Percentiles rank a stretch among this genome's conserved stretches.
These are phyloP conservation scores for Torulaspora franciscae DNA, from an alignment of 805 yeast genomes.

Conservation along the genomic window DNA sequence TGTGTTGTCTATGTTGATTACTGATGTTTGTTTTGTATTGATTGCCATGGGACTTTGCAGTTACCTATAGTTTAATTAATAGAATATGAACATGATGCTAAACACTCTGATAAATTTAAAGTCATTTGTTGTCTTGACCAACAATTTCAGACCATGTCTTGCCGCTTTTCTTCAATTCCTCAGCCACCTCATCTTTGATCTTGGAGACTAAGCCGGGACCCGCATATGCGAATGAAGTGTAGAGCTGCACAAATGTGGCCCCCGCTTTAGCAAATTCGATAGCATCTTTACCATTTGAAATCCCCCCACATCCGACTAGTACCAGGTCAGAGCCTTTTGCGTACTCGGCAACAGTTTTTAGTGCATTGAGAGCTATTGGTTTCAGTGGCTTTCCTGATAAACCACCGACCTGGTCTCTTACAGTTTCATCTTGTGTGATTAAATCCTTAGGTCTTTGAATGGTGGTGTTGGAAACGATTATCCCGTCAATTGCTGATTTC, in stretches of 20 bases:
- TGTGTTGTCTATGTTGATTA: slow-evolving; percentile 32
- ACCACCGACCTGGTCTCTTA: slow-evolving; percentile 70
- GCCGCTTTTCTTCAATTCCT: slow-evolving; percentile 63
- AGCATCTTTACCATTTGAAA: slow-evolving; percentile 80
- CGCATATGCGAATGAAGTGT: slow-evolving; percentile 85
- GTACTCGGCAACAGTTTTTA: slow-evolving; percentile 64
- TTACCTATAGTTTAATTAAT: slow-evolving; percentile 15
- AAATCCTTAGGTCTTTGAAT: slow-evolving; percentile 69
- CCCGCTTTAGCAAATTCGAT: slow-evolving; percentile 91
- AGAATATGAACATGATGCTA: slow-evolving; percentile 1
- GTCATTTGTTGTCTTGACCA: slow-evolving; percentile 50
- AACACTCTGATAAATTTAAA: not conserved
- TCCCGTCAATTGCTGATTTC: slow-evolving; percentile 77
- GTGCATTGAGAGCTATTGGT: slow-evolving; percentile 67
- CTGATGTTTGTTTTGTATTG: slow-evolving; percentile 34
- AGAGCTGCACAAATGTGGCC: slow-evolving; percentile 80
- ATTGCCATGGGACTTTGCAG: slow-evolving; percentile 29
- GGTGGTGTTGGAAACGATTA: slow-evolving; percentile 89
- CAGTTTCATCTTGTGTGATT: slow-evolving; percentile 42
- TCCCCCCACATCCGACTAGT: slow-evolving; percentile 92
- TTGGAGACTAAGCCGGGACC: slow-evolving; percentile 80
- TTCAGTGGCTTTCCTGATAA: slow-evolving; percentile 90
- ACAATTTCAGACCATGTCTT: slow-evolving; percentile 80
- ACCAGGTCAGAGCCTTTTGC: slow-evolving; percentile 71
- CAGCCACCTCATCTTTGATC: slow-evolving; percentile 54